phyloP scores from a whole-genome alignment of 1,139 yeast genomes.

The Kluyveromyces marxianus region DNA sequence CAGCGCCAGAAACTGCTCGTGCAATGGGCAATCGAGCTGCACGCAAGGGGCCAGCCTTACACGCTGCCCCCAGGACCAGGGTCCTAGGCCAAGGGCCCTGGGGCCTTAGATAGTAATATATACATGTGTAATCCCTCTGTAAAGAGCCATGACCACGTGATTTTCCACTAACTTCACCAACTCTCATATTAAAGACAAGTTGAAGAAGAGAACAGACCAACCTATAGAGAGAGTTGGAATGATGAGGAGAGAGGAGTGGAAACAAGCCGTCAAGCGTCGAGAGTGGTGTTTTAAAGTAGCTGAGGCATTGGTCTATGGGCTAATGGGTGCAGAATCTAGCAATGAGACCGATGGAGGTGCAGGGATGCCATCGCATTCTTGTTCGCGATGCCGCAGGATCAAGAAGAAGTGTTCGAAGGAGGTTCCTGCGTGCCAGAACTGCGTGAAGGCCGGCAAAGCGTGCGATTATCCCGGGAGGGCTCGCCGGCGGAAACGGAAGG shows the following conservation, averaged over 20 bases:
- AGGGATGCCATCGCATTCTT: conserved; percentile 31
- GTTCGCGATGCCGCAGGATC: conserved; percentile 38
- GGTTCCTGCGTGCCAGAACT: conserved; percentile 39
- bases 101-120: neutral
- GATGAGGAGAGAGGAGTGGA: too few relatives aligned
- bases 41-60: neutral
- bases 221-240: too few relatives aligned
- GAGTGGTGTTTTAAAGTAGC: too few relatives aligned
- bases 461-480: conserved; percentile 42
- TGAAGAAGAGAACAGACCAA: too few relatives aligned
- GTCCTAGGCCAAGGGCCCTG: neutral
- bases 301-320: neutral
- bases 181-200: too few relatives aligned
- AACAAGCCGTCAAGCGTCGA: too few relatives aligned
- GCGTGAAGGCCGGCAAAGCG: conserved; percentile 33
- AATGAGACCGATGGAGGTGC: neutral
- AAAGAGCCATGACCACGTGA: too few relatives aligned
- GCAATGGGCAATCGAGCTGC: neutral
- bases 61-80: neutral
- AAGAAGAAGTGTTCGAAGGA: conserved; percentile 45
- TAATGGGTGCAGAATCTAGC: neutral
- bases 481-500: conserved; percentile 36
- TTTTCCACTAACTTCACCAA: too few relatives aligned
- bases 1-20: conserved; percentile 1
- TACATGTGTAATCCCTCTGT: neutral